Evolutionary conservation across 148 eudicot genomes (phyloP), one percentile per base, ranked within the genome.

Genomic region (Cornus kousa): DNA sequence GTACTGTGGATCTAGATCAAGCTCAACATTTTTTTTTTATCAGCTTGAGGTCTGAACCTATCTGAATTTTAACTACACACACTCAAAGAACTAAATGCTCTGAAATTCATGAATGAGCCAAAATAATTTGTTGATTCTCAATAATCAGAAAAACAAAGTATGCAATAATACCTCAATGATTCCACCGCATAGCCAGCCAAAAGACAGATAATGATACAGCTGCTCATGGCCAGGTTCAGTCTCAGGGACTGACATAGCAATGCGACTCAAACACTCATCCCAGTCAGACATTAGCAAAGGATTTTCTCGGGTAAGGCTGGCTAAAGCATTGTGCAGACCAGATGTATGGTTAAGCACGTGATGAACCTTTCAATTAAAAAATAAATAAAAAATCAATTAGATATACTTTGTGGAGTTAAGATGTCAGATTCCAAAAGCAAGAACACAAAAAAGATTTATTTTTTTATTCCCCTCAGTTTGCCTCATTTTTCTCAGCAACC

Each of bases 121-220:
- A 46, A 22, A 62, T 22, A 28, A 46, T 67, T 46, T 9, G 19
- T 46, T 28, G 3, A 71, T 20, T 70, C 55, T 55, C 23, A 73
- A 5, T 72, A 17, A 77, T 13, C 67, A 48, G 50, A 59, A 50
- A 50, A 62, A 19, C 35, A 9, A 53, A 83, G 43, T 48, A 32
- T 46, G 48, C 33, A 50, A 3, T 43, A 28, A 59, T 75, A 96
- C 99, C 99, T 96, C 99, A 74, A 94, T 86, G 79, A 93, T 89
- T 60, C 97, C 98, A 24, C 98, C 99, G 89, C 98, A 93, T 43
- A 96, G 83, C 98, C 98, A 96, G 66, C 99, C 98, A 89, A 87
- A 96, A 67, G 99, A 96, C 37, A 93, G 85, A 87, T 93, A 90
- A 81, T 96, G 99, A 87, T 96, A 96, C 76, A 92, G 77, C 81